Evolutionary conservation across 352 stramenopile genomes (phyloP), one percentile per base, ranked within the genome.

Genomic region (Thalassiosira sp.): DNA sequence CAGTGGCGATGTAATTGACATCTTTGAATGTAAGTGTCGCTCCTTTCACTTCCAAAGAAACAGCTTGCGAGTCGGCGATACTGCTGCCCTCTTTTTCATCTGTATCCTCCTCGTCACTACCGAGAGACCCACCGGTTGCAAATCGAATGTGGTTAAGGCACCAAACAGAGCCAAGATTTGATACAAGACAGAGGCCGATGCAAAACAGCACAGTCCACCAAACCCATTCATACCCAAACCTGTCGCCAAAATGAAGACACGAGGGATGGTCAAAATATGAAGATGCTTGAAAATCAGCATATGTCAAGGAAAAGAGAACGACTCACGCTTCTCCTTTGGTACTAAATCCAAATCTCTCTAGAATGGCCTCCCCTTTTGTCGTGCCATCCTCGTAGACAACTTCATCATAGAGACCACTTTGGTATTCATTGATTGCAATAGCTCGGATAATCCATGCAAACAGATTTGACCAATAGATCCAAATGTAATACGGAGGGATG

Each of bases 21-120:
- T 90, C 72, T 48, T 83, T 72, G 64, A 91, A 93, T 42, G 86
- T 87, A 31, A 93, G 59, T 49, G 76, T 76, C 8, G 67, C 90
- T 20, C 79, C 88, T 5, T 86, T 87, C n/a, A 93, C 53, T 48
- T 86, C 89, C 42, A 95, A 77, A 61, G 69, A 35, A 77, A 48
- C 10, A 53, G 33, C 48, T 42, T 68, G n/a, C 49, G 18, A 35
- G n/a, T 33, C 7, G 48, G 31, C 22, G 13, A 59, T 28, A 5
- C 8, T 27, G 52, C 7, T 71, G 1, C 22, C 48, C 43, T 71
- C 49, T 1, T 57, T 43, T 1, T 76, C 27, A 0, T 71, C 49
- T 22, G 16, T 25, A 56, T 64, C 22, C 27, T 48, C 59, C 20
- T 46, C 49, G 7, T 7, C 37, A 10, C 42, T 33, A 42, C 43